Evolutionary conservation across 2,329 filamentous ascomycete genomes (phyloP), one percentile per base, ranked within the genome.

Genomic region (Phaeomoniella chlamydospora): DNA sequence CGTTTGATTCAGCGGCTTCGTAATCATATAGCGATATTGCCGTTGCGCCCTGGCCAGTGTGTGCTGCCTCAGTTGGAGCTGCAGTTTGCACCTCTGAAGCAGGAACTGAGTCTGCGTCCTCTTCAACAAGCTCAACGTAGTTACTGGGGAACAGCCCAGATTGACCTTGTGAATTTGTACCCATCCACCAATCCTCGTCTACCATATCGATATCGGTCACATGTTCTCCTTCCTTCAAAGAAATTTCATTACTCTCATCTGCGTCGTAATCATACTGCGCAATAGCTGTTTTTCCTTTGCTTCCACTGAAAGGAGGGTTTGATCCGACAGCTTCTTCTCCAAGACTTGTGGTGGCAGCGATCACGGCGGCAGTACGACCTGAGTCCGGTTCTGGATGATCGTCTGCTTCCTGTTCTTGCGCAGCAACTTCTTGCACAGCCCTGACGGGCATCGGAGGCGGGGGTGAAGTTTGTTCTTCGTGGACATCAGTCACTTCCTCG

Each of bases 111-210:
- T 55, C 53, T 14, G 51, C 48, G 15, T 72, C 70, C 15, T 72
- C 78, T 26, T 80, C 78, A 22, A 90, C 67, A 15, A 94, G 58
- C 56, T 94, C 86, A 36, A 98, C 88, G 46, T 98, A 98, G 66
- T 94, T 96, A 63, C 84, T 90, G 4, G 90, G 90, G 68, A 98
- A 96, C 22, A 98, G 68, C 33, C 90, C 90, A 39, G 41, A 45
- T 41, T 49, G 37, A 48, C 90, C 90, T 42, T 67, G 69, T 15
- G 70, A 64, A 62, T 96, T 98, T 45, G 80, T 83, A 31, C 92
- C 90, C 72, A 94, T 81, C 90, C 90, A 98, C 90, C 90, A 98
- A 54, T 98, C 88, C 35, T 92, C 81, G 48, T 96, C 90, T 2
- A 98, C 85, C 82, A 92, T 92, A 43, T 96, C 85, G 49, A 98